These are phyloP conservation scores for Cruciata laevipes DNA, from an alignment of 257 asterid species.

Conservation along the genomic window DNA sequence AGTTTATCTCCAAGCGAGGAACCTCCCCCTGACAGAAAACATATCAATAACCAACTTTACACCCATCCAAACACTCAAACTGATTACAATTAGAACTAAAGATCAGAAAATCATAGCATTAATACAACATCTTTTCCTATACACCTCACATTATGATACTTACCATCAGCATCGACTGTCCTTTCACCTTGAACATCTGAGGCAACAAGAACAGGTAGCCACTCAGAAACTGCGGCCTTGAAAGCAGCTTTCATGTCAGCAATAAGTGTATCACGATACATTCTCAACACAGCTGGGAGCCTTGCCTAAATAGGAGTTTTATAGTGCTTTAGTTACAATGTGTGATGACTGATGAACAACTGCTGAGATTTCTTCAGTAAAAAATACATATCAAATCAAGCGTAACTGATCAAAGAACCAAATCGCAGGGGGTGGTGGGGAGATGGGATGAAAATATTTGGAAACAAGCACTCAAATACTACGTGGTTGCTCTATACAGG, in stretches of 20 bases:
- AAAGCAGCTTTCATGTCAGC: conserved; percentile 83
- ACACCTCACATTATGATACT: conserved; percentile 19
- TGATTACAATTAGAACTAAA: not conserved
- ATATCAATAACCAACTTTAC: not conserved
- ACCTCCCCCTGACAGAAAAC: conserved; percentile 61
- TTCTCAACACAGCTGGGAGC: conserved; percentile 88
- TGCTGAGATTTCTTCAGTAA: no score
- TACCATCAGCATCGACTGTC: conserved; percentile 71
- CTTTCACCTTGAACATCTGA: conserved; percentile 80
- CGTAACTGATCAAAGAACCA: not conserved
- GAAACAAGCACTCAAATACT: not conserved
- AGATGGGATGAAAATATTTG: not conserved
- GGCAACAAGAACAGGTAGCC: conserved; percentile 51
- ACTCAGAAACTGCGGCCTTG: conserved; percentile 68
- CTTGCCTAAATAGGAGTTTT: conserved; percentile 60
- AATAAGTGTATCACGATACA: conserved; percentile 83
- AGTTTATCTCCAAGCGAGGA: conserved; percentile 84
- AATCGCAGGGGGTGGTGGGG: not conserved
- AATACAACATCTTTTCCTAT: not conserved
- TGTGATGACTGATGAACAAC: not conserved
- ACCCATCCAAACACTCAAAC: not conserved
- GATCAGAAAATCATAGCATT: not conserved
- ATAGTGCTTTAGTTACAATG: not conserved
- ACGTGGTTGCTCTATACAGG: no score
- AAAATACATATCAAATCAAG: not conserved